Evolutionary conservation across 768 basidiomycete genomes (phyloP), one percentile per base, ranked within the genome.

Genomic region (Kwoniella dejecticola): DNA sequence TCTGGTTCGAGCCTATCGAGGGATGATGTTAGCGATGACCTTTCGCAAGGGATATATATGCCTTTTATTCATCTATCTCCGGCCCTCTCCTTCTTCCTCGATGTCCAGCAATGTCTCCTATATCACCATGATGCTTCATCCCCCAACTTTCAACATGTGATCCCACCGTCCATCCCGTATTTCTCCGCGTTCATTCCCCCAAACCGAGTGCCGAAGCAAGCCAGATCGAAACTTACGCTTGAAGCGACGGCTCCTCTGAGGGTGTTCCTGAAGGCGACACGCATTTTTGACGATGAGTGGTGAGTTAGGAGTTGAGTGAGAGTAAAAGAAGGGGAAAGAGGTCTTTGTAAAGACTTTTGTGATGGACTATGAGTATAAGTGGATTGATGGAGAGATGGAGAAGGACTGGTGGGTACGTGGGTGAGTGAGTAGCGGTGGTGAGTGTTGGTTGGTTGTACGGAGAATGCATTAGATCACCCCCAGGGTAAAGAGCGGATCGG

Each of bases 201-300:
- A 8, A 42, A 17, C 8, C 33, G 7, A 36, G 33, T 36, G 13
- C 42, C 56, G 47, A 27, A 40, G 19, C 53, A 52, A 40, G 13
- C 42, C 56, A 52, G 21, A 40, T 19, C 53, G 50, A 40, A 1
- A 72, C 74, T 64, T 53, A 75, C 74, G 53, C 65, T 70, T 40
- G 66, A 63, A 62, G 71, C 66, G 50, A 61, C 69, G 24, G 69
- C 69, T 41, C 62, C 63, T 50, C 76, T 55, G 46, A 63, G 66
- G 23, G 69, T 67, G 46, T 57, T 62, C 50, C 76, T 52, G 44
- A 71, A 63, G 29, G 74, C 72, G 50, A 69, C 60, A 64, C 72
- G 64, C 64, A 77, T 58, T 49, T 72, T 71, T 64, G 63, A 76
- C 67, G 62, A 71, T 62, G 78, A 76, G 69, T 77, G 76, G 56